Percentiles rank a stretch among this genome's conserved stretches.
These are phyloP conservation scores for peach (Prunus persica) DNA, from an alignment of 306 rosid species.

Conservation along the genomic window DNA sequence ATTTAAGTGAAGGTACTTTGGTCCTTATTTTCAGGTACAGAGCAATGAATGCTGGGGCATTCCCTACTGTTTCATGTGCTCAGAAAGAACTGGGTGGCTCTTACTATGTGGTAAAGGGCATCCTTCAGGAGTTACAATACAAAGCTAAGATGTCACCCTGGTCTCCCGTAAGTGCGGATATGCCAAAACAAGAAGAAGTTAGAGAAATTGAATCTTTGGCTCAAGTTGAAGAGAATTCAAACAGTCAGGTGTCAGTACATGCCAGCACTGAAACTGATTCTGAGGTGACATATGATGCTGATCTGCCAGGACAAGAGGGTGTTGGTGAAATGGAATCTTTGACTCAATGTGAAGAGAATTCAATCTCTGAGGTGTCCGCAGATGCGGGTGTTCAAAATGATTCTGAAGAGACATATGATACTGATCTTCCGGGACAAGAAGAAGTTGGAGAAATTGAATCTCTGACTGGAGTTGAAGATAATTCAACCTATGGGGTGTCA, in stretches of 20 bases:
- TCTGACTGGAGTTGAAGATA: constrained; percentile 10
- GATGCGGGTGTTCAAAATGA: constrained; percentile 12
- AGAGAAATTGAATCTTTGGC: constrained; percentile 8
- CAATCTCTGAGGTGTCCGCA: constrained; percentile 16
- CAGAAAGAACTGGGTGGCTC: constrained; percentile 55
- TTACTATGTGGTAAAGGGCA: constrained; percentile 46
- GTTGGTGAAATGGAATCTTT: constrained; percentile 5
- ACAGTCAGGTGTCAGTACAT: constrained; percentile 18
- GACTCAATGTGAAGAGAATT: constrained; percentile 17
- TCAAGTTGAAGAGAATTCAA: constrained; percentile 19
- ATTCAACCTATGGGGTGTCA: constrained; percentile 18
- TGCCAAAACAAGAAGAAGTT: constrained; percentile 9
- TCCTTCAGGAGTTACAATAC: constrained; percentile 53
- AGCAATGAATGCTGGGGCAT: constrained; percentile 55
- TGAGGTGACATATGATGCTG: constrained; percentile 11
- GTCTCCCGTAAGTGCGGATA: neutral
- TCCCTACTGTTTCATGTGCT: constrained; percentile 30
- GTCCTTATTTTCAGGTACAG: constrained; percentile 41
- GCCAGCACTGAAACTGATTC: constrained; percentile 1
- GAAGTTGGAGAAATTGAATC: neutral
- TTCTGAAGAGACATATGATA: constrained; percentile 9
- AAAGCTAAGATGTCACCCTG: constrained; percentile 29
- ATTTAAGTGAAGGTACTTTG: neutral
- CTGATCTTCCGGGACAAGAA: constrained; percentile 14
- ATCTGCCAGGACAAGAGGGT: constrained; percentile 15